phyloP scores from a whole-genome alignment of 305 asterid genomes.

The Striga hermonthica region DNA sequence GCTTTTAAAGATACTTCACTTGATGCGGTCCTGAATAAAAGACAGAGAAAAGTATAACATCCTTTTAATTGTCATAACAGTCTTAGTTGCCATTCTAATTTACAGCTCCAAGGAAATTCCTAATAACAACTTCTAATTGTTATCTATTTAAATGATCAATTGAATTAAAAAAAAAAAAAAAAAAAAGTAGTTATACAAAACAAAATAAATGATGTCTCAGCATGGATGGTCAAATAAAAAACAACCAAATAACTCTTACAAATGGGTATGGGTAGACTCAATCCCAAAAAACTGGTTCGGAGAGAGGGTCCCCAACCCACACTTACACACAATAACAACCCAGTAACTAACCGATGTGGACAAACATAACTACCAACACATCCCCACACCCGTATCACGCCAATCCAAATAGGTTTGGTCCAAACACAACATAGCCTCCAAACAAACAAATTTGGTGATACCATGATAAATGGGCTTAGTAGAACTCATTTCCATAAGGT shows the following conservation, averaged over 20 bases:
- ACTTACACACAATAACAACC: too few relatives aligned
- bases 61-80: slow-evolving; percentile 19
- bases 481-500: too few relatives aligned
- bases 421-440: too few relatives aligned
- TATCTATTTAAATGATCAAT: slow-evolving; percentile 23
- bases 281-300: too few relatives aligned
- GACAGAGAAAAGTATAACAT: slow-evolving; percentile 31
- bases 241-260: slow-evolving; percentile 22
- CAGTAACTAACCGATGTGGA: too few relatives aligned
- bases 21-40: slow-evolving; percentile 75
- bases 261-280: background rate
- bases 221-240: background rate
- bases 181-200: slow-evolving; percentile 9
- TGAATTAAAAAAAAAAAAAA: slow-evolving; percentile 23
- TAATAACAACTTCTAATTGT: slow-evolving; percentile 4
- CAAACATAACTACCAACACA: too few relatives aligned
- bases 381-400: too few relatives aligned
- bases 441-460: too few relatives aligned
- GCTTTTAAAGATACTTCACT: slow-evolving; percentile 72
- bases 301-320: too few relatives aligned
- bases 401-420: too few relatives aligned
- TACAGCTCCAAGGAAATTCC: slow-evolving; percentile 9
- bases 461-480: too few relatives aligned
- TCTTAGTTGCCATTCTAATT: slow-evolving; percentile 20
- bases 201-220: slow-evolving; percentile 16